These are phyloP conservation scores for Floccularia luteovirens DNA, from an alignment of 768 basidiomycete genomes.

Conservation along the genomic window DNA sequence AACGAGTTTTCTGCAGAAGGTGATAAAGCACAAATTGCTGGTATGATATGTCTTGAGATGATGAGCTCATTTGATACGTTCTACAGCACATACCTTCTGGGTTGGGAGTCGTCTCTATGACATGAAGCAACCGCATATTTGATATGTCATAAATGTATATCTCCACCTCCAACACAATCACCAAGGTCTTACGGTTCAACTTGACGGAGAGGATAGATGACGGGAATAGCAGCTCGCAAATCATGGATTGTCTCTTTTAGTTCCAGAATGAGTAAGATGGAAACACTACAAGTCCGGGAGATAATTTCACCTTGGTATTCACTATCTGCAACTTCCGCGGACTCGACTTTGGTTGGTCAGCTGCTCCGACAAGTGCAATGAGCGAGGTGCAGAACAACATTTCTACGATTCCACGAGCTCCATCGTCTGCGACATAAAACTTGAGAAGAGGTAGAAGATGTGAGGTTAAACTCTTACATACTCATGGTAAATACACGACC, in stretches of 20 bases:
- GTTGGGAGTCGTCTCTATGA: slow-evolving; percentile 94
- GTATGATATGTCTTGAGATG: not conserved
- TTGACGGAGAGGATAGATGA: slow-evolving; percentile 97
- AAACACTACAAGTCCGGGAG: not conserved
- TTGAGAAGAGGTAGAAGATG: not conserved
- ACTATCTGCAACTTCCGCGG: slow-evolving; percentile 95
- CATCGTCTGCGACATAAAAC: slow-evolving; percentile 55
- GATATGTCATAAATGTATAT: slow-evolving; percentile 99
- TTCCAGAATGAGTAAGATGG: slow-evolving; percentile 5
- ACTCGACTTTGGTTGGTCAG: slow-evolving; percentile 85
- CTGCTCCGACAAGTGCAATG: slow-evolving; percentile 93
- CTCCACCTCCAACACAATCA: slow-evolving; percentile 94
- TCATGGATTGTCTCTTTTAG: slow-evolving; percentile 88
- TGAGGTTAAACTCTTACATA: slow-evolving; percentile 40
- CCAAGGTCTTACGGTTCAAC: slow-evolving; percentile 92
- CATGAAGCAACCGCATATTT: slow-evolving; percentile 96
- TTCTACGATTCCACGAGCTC: slow-evolving; percentile 93
- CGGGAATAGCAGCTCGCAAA: slow-evolving; percentile 97
- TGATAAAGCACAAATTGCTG: slow-evolving; percentile 92
- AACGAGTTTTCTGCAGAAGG: slow-evolving; percentile 91
- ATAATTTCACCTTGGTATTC: slow-evolving; percentile 80
- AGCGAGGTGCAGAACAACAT: slow-evolving; percentile 99
- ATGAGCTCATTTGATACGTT: not conserved
- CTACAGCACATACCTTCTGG: slow-evolving; percentile 64
- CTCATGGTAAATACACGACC: slow-evolving; percentile 94